These are phyloP conservation scores for Theobroma cacao DNA, from an alignment of 345 rosid species.

Conservation along the genomic window DNA sequence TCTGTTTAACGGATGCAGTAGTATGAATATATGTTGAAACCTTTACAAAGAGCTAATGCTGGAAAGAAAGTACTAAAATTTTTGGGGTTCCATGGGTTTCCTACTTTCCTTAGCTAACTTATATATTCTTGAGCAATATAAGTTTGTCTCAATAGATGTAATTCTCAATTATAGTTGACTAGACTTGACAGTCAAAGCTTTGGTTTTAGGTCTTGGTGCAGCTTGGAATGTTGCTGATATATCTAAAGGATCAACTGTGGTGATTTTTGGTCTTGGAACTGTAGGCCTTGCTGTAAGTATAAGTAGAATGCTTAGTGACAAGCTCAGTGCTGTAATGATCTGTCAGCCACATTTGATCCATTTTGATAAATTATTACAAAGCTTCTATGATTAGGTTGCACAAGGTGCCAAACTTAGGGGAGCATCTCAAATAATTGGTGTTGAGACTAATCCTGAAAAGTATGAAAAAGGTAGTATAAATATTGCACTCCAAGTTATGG, in stretches of 20 bases:
- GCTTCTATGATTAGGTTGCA: constrained; percentile 57
- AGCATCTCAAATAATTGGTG: constrained; percentile 79
- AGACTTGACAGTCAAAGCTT: not conserved
- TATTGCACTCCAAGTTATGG: constrained; percentile 11
- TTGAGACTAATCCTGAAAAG: constrained; percentile 79
- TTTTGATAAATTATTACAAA: not conserved
- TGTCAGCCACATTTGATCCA: not conserved
- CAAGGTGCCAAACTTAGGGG: constrained; percentile 90
- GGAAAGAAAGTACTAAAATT: not conserved
- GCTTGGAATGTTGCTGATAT: constrained; percentile 96
- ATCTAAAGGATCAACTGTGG: constrained; percentile 74
- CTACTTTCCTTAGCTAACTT: not conserved
- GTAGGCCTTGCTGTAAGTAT: constrained; percentile 88
- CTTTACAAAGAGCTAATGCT: not conserved
- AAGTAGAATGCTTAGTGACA: not conserved
- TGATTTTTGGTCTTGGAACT: constrained; percentile 88
- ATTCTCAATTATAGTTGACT: not conserved
- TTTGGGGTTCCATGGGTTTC: not conserved
- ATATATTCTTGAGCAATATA: not conserved
- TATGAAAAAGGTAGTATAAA: constrained; percentile 54
- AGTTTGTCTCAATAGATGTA: not conserved
- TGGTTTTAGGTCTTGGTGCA: constrained; percentile 76
- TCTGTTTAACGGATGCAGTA: not conserved
- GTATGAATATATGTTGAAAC: not conserved
- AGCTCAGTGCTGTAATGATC: not conserved